phyloP scores from a whole-genome alignment of 208 protist genomes.

The Plasmodiophora brassicae region DNA sequence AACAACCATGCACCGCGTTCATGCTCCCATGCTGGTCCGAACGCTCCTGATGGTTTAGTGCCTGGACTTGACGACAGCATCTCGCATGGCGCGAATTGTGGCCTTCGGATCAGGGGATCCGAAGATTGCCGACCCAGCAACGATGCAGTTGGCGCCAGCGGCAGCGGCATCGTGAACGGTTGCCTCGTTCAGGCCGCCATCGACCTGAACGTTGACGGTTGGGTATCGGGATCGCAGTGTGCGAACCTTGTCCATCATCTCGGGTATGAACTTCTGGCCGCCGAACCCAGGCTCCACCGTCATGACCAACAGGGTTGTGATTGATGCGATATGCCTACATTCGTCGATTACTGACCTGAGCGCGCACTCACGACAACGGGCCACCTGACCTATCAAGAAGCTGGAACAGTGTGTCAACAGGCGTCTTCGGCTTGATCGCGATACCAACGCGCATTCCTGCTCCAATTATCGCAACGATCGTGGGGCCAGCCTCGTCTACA shows the following conservation, averaged over 20 bases:
- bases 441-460: conserved; percentile 81
- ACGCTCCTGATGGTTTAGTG: too few species aligned
- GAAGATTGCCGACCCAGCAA: conserved; percentile 95
- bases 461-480: conserved; percentile 64
- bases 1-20: too few species aligned
- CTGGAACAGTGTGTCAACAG: conserved; percentile 55
- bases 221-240: conserved; percentile 71
- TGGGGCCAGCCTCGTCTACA: conserved; percentile 56
- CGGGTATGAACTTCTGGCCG: conserved; percentile 94
- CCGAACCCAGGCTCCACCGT: conserved; percentile 99
- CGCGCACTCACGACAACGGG: not conserved
- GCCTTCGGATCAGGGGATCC: conserved; percentile 42
- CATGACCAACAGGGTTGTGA: conserved; percentile 96
- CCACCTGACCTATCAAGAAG: conserved; percentile 65
- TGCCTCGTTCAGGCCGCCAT: conserved; percentile 87
- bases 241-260: conserved; percentile 92
- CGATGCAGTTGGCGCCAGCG: conserved; percentile 96
- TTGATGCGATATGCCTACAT: conserved; percentile 58
- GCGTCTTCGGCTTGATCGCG: conserved; percentile 80
- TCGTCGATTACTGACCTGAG: conserved; percentile 52
- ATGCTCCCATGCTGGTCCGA: too few species aligned
- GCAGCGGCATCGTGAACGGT: conserved; percentile 82
- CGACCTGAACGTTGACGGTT: conserved; percentile 91
- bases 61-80: not conserved
- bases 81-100: not conserved